phyloP scores from a whole-genome alignment of 305 asterid species.

The Solanum chacoense region DNA sequence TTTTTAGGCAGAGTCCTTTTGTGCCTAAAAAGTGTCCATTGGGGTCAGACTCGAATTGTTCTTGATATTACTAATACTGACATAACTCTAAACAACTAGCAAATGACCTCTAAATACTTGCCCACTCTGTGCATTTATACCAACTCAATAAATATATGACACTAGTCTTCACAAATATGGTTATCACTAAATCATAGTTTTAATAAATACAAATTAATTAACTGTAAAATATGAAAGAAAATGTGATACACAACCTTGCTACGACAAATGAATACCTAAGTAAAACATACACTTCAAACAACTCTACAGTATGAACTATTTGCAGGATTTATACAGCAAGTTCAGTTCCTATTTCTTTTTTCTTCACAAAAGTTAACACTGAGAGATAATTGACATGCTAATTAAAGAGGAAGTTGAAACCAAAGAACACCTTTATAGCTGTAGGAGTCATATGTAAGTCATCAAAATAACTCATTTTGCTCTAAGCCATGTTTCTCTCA shows the following conservation, averaged over 20 bases:
- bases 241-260: not conserved
- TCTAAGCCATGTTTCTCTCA: constrained; percentile 4
- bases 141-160: not conserved
- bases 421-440: not conserved
- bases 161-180: not conserved
- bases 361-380: not conserved
- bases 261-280: not conserved
- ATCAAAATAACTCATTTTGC: not conserved
- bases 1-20: not conserved
- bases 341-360: not conserved
- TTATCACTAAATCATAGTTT: not conserved
- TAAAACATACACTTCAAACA: not conserved
- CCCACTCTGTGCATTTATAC: not conserved
- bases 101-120: not conserved
- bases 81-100: not conserved
- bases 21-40: not conserved
- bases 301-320: not conserved
- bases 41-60: not conserved
- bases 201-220: not conserved
- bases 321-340: not conserved
- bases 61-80: not conserved
- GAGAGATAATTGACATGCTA: not conserved
- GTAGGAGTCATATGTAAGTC: not conserved
- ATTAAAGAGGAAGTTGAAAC: not conserved
- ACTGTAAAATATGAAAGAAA: not conserved